Evolutionary conservation across 345 rosid genomes (phyloP).

Genomic region (Punica granatum): DNA sequence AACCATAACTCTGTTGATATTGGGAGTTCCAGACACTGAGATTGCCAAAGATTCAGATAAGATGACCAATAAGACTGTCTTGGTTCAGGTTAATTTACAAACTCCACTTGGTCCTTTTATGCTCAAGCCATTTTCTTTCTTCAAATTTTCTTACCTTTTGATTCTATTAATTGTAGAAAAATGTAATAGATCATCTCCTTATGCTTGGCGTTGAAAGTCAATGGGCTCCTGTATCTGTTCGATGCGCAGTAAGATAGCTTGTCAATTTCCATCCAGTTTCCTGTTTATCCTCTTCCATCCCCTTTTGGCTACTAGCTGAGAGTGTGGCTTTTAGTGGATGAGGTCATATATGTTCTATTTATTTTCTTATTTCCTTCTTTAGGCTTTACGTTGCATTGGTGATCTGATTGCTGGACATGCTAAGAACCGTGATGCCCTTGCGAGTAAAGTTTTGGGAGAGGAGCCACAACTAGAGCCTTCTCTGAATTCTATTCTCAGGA

Average conservation of each 20-base stretch:
- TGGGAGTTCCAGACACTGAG: constrained; percentile 63
- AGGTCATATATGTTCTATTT: too few relatives aligned
- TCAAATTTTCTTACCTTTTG: constrained; percentile 9
- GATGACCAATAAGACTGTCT: constrained; percentile 68
- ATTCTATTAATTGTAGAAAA: constrained; percentile 46
- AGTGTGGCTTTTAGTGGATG: background rate
- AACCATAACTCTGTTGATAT: constrained; percentile 73
- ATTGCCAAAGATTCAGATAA: constrained; percentile 69
- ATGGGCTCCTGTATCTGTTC: constrained; percentile 90
- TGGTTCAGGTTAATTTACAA: constrained; percentile 66
- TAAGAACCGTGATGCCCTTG: constrained; percentile 69
- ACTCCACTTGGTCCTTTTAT: constrained; percentile 8
- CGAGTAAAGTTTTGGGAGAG: constrained; percentile 91
- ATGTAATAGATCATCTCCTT: constrained; percentile 70
- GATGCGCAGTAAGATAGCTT: constrained; percentile 58
- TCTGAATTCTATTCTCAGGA: constrained; percentile 84
- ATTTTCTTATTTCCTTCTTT: constrained; percentile 10
- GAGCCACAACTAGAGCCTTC: constrained; percentile 86
- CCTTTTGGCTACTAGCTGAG: background rate
- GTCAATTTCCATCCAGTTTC: background rate
- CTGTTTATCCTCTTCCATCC: background rate
- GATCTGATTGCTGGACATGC: constrained; percentile 70
- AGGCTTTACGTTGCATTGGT: constrained; percentile 87
- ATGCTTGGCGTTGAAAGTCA: constrained; percentile 91
- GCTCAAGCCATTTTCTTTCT: background rate